Evolutionary conservation across 2,329 filamentous ascomycete species (phyloP).

Genomic region (Penicillium sp.): DNA sequence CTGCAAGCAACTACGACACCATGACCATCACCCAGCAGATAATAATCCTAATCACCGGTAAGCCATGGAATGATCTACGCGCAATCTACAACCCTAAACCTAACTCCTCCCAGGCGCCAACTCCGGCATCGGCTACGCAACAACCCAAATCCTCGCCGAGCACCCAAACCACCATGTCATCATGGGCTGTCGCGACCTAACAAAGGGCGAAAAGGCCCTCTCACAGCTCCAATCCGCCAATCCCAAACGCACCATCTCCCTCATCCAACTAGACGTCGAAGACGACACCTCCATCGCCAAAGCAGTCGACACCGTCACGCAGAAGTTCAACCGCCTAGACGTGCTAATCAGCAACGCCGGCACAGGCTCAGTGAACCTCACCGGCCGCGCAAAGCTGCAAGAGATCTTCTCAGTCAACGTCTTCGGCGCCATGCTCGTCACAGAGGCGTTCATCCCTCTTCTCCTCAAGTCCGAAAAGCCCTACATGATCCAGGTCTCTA

Average conservation of each 20-base stretch:
- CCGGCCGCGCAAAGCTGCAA: slow-evolving; percentile 9
- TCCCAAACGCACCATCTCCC: slow-evolving; percentile 30
- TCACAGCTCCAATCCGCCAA: slow-evolving; percentile 6
- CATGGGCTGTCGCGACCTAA: slow-evolving; percentile 12
- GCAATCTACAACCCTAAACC: neutral
- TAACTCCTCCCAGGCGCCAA: slow-evolving; percentile 18
- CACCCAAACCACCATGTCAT: slow-evolving; percentile 19
- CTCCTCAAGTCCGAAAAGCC: slow-evolving; percentile 29
- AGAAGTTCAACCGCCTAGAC: slow-evolving; percentile 19
- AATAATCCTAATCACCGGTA: slow-evolving; percentile 14
- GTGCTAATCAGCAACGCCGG: slow-evolving; percentile 18
- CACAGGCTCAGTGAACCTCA: neutral
- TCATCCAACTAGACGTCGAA: slow-evolving; percentile 37
- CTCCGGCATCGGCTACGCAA: slow-evolving; percentile 22
- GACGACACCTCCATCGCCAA: slow-evolving; percentile 30
- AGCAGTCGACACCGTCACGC: slow-evolving; percentile 10
- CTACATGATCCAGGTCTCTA: slow-evolving; percentile 37
- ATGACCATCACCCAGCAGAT: slow-evolving; percentile 5
- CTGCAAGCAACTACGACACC: neutral
- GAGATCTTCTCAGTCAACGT: slow-evolving; percentile 36
- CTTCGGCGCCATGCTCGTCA: slow-evolving; percentile 31
- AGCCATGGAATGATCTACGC: neutral
- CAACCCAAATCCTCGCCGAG: slow-evolving; percentile 11
- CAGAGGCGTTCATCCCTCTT: slow-evolving; percentile 32
- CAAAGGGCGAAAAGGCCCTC: slow-evolving; percentile 13